Percentiles rank a stretch among this genome's conserved stretches.
These are phyloP conservation scores for Salix exigua DNA, from an alignment of 345 rosid genomes.

Conservation along the genomic window DNA sequence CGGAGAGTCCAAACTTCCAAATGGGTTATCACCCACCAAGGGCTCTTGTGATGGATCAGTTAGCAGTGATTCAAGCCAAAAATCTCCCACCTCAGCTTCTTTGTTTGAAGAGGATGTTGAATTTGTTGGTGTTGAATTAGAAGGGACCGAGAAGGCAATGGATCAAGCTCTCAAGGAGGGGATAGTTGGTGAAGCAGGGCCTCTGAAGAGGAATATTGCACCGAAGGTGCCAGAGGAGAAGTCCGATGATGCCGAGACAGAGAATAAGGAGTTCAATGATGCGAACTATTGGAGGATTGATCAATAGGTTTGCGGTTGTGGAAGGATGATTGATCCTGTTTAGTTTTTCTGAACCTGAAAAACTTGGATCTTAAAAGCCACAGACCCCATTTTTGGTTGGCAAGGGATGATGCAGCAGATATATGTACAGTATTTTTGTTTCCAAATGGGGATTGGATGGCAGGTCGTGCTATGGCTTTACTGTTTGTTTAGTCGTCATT, in stretches of 20 bases:
- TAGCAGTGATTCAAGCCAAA: conserved; percentile 34
- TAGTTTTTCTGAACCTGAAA: conserved; percentile 1
- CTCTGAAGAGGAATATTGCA: conserved; percentile 54
- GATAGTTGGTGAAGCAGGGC: conserved; percentile 93
- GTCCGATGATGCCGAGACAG: conserved; percentile 45
- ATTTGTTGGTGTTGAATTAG: conserved; percentile 83
- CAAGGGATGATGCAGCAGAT: conserved; percentile 17
- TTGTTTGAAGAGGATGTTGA: conserved; percentile 97
- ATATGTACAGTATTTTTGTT: conserved; percentile 53
- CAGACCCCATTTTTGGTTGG: conserved; percentile 21
- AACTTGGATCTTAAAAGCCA: conserved; percentile 16
- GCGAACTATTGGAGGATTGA: conserved; percentile 94
- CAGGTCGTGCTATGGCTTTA: conserved; percentile 35
- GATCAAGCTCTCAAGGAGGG: conserved; percentile 90
- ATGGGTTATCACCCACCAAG: conserved; percentile 46
- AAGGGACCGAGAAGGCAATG: conserved; percentile 95
- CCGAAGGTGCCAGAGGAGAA: conserved; percentile 54
- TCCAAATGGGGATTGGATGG: conserved; percentile 26
- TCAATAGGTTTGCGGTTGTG: conserved; percentile 73
- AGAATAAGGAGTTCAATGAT: conserved; percentile 78
- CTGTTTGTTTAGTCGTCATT: conserved; percentile 22
- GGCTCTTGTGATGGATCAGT: conserved; percentile 40
- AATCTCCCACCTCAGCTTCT: conserved; percentile 47
- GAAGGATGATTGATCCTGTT: conserved; percentile 40
- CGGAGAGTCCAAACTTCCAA: conserved; percentile 45